Conservation (phyloP, 2,329 filamentous ascomycete genomes). For the Periconia macrospinosa region DNA sequence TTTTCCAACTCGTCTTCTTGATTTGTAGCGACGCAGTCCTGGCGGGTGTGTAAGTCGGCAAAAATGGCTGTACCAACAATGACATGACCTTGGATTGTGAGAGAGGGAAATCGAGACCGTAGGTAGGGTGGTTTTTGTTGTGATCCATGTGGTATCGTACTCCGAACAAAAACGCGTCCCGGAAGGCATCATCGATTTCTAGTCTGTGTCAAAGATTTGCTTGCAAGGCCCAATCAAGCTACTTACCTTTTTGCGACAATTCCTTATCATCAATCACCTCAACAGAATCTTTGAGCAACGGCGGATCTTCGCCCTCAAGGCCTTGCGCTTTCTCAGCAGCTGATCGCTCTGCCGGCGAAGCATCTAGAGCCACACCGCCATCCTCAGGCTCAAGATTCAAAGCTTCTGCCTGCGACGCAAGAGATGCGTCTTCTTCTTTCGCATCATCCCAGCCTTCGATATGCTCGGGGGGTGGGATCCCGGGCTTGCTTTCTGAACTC, state of each 20-base stretch:
- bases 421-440: slow-evolving; percentile 32
- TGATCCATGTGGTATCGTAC: slow-evolving; percentile 62
- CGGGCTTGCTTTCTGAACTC: slow-evolving; percentile 58
- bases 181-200: slow-evolving; percentile 70
- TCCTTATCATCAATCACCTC: slow-evolving; percentile 51
- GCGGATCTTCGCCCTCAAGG: slow-evolving; percentile 37
- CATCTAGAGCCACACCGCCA: slow-evolving; percentile 45
- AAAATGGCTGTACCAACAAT: slow-evolving; percentile 66
- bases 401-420: slow-evolving; percentile 45
- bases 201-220: slow-evolving; percentile 9
- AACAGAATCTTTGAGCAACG: slow-evolving; percentile 34
- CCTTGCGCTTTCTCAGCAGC: slow-evolving; percentile 38
- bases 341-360: slow-evolving; percentile 25
- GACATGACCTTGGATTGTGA: slow-evolving; percentile 66
- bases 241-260: slow-evolving; percentile 59
- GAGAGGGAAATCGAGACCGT: slow-evolving; percentile 63
- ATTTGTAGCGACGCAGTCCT: slow-evolving; percentile 63
- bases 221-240: not conserved
- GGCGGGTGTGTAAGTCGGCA: slow-evolving; percentile 60
- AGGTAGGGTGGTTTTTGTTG: slow-evolving; percentile 54
- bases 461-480: slow-evolving; percentile 55
- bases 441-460: slow-evolving; percentile 55
- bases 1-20: slow-evolving; percentile 73
- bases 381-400: slow-evolving; percentile 49
- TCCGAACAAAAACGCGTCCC: slow-evolving; percentile 65